Percentiles rank a stretch among this genome's conserved stretches.
Conservation (phyloP, 495 filamentous ascomycete species). For the Aspergillus funiculosus region DNA sequence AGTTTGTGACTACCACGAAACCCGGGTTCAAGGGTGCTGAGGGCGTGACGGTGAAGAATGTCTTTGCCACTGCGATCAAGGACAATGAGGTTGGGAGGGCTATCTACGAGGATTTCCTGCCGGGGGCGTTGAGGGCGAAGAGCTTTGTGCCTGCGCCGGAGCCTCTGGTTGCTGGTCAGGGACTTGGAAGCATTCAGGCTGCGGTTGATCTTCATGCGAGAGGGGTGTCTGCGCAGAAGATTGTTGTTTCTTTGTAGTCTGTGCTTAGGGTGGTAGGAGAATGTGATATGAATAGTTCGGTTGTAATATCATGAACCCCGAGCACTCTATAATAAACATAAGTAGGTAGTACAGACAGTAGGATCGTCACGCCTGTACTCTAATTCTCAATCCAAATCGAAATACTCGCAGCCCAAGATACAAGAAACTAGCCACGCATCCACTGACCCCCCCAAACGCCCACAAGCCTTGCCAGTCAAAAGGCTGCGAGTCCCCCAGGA, state of each 20-base stretch:
- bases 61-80: conserved; percentile 16
- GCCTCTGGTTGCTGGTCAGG: conserved; percentile 32
- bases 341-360: too few species aligned
- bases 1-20: conserved; percentile 17
- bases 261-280: too few species aligned
- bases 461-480: conserved; percentile 7
- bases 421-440: not conserved
- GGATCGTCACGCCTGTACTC: not conserved
- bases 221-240: conserved; percentile 39
- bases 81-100: conserved; percentile 31
- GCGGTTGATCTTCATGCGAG: conserved; percentile 31
- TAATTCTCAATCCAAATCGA: not conserved
- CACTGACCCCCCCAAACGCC: not conserved
- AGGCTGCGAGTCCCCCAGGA: not conserved
- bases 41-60: conserved; percentile 13
- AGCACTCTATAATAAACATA: too few species aligned
- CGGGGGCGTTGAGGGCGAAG: conserved; percentile 26
- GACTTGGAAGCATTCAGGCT: conserved; percentile 38
- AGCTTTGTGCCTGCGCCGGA: conserved; percentile 26
- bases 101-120: conserved; percentile 38
- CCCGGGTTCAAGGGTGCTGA: conserved; percentile 5
- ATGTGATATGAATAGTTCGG: too few species aligned
- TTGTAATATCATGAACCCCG: not conserved
- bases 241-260: conserved; percentile 26
- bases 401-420: not conserved